These are phyloP conservation scores for Tolypocladium tropicale DNA, from an alignment of 2,329 filamentous ascomycete species.

Conservation along the genomic window DNA sequence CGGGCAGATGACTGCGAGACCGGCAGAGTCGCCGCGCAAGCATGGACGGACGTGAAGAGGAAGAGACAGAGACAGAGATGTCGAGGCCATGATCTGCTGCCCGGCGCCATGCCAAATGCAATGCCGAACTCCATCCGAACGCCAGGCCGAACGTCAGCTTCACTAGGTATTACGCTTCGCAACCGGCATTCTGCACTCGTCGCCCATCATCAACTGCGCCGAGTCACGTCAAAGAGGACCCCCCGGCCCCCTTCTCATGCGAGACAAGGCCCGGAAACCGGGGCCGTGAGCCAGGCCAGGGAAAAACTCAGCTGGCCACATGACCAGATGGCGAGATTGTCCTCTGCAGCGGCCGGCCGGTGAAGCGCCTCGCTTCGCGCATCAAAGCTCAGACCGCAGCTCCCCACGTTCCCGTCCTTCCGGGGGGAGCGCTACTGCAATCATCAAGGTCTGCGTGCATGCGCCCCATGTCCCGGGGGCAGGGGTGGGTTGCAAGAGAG, in stretches of 20 bases:
- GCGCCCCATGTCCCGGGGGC: not conserved
- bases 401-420: not conserved
- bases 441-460: not conserved
- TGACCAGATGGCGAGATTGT: constrained; percentile 7
- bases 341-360: not conserved
- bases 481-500: not conserved
- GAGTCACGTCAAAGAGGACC: not conserved
- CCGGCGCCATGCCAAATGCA: too few species aligned
- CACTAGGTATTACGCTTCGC: too few species aligned
- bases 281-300: too few species aligned
- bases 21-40: not conserved
- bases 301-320: constrained; percentile 8
- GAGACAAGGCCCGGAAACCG: not conserved
- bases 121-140: too few species aligned
- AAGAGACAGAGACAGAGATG: too few species aligned
- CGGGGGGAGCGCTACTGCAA: not conserved
- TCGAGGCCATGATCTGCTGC: too few species aligned
- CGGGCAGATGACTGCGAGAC: not conserved
- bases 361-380: not conserved
- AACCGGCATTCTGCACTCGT: not conserved
- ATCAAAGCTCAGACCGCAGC: not conserved
- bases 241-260: not conserved
- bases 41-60: not conserved
- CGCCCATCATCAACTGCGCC: not conserved
- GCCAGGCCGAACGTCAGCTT: too few species aligned